These are phyloP conservation scores for Alternaria arborescens DNA, from an alignment of 2,329 filamentous ascomycete genomes.

Conservation along the genomic window DNA sequence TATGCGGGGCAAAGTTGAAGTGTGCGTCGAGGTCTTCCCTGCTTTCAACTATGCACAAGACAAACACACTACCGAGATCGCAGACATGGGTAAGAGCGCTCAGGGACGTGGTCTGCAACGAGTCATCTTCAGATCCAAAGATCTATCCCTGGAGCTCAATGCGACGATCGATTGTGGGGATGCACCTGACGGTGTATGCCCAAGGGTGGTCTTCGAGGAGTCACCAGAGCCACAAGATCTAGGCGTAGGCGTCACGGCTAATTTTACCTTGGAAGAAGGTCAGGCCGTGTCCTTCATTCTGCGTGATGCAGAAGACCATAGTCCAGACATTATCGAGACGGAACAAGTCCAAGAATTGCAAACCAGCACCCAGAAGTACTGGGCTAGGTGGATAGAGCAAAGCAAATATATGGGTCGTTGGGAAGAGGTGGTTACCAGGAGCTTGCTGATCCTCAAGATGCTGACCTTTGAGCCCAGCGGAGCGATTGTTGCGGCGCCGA, in stretches of 20 bases:
- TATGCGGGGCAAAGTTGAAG: constrained; percentile 70
- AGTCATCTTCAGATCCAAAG: constrained; percentile 68
- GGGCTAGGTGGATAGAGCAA: constrained; percentile 76
- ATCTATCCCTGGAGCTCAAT: constrained; percentile 71
- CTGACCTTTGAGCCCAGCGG: constrained; percentile 81
- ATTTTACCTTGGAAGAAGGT: constrained; percentile 68
- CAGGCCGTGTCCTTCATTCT: constrained; percentile 75
- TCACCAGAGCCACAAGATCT: constrained; percentile 61
- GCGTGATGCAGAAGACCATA: constrained; percentile 65
- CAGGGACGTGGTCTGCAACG: constrained; percentile 33
- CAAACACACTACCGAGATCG: constrained; percentile 66
- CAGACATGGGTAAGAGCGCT: constrained; percentile 39
- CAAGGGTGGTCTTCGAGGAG: constrained; percentile 65
- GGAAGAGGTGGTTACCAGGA: constrained; percentile 75
- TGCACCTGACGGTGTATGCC: constrained; percentile 57
- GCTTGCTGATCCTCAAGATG: constrained; percentile 77
- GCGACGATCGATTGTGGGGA: constrained; percentile 71
- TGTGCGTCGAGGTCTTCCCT: constrained; percentile 76
- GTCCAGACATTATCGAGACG: constrained; percentile 66
- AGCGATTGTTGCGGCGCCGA: constrained; percentile 78
- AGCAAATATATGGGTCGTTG: constrained; percentile 76
- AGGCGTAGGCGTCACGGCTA: constrained; percentile 70
- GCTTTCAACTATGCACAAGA: constrained; percentile 69
- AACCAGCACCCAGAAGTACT: constrained; percentile 74
- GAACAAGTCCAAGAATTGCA: constrained; percentile 69